A percentile compares a stretch with the other conserved stretches of the same genome.
These are phyloP conservation scores for Hippophae gyantsensis DNA, from an alignment of 306 rosid species.

Conservation along the genomic window DNA sequence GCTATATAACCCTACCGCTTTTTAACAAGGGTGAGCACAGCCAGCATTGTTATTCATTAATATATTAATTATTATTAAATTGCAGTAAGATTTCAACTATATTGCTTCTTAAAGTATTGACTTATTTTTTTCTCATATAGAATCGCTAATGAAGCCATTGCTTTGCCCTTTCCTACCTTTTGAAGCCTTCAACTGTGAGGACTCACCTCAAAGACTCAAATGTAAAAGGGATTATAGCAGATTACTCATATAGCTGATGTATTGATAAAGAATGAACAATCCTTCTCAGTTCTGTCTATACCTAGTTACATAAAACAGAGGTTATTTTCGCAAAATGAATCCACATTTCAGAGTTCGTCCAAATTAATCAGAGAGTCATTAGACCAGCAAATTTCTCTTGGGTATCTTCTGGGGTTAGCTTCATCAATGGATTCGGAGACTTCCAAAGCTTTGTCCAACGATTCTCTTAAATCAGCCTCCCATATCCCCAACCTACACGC, in stretches of 20 bases:
- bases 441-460: conserved; percentile 43
- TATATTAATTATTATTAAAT: no score
- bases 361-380: conserved; percentile 41
- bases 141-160: no score
- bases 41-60: no score
- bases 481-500: conserved; percentile 46
- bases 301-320: not conserved
- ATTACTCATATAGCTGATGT: not conserved
- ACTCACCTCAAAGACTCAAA: not conserved
- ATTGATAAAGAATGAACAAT: not conserved
- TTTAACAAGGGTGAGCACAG: no score
- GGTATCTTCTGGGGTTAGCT: conserved; percentile 21
- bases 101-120: no score
- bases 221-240: not conserved
- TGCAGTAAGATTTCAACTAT: no score
- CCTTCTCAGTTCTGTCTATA: not conserved
- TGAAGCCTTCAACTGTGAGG: not conserved
- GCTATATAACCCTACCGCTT: no score
- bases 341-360: conserved; percentile 40
- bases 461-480: conserved; percentile 59
- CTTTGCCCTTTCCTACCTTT: no score
- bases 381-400: conserved; percentile 36
- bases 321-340: conserved; percentile 6
- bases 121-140: no score
- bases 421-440: conserved; percentile 15